phyloP scores from a whole-genome alignment of 768 basidiomycete species.

The Boletus rufocinnamomeus region DNA sequence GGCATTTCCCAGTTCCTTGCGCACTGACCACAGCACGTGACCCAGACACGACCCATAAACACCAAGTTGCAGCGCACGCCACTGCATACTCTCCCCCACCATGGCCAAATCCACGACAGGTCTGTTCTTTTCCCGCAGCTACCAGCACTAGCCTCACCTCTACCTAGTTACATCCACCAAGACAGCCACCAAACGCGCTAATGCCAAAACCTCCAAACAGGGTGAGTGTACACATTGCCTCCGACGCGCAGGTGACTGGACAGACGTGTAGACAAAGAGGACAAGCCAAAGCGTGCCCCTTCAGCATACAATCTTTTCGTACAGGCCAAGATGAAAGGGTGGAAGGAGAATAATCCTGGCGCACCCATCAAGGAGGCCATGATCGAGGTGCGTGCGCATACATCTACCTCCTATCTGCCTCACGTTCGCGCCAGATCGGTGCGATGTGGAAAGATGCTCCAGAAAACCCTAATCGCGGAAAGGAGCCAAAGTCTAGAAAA shows the following conservation, averaged over 20 bases:
- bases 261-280: slow-evolving; percentile 36
- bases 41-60: slow-evolving; percentile 30
- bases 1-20: slow-evolving; percentile 9
- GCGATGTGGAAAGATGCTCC: slow-evolving; percentile 57
- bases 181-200: slow-evolving; percentile 56
- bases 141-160: slow-evolving; percentile 4
- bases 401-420: slow-evolving; percentile 5
- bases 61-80: slow-evolving; percentile 1
- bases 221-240: slow-evolving; percentile 29
- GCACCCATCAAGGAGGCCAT: slow-evolving; percentile 57
- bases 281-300: slow-evolving; percentile 59
- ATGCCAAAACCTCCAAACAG: slow-evolving; percentile 43
- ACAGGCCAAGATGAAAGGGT: slow-evolving; percentile 55
- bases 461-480: slow-evolving; percentile 65
- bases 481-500: slow-evolving; percentile 49
- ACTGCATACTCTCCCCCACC: slow-evolving; percentile 16
- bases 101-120: slow-evolving; percentile 59
- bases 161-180: slow-evolving; percentile 55
- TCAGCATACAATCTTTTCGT: slow-evolving; percentile 61
- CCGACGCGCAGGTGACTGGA: not conserved
- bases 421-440: slow-evolving; percentile 46
- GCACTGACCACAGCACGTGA: slow-evolving; percentile 35
- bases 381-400: slow-evolving; percentile 36
- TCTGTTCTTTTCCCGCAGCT: slow-evolving; percentile 22
- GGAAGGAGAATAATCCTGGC: slow-evolving; percentile 53